Base-by-base conservation (phyloP, 179 eudicot species). In the Actinidia polygama region DNA sequence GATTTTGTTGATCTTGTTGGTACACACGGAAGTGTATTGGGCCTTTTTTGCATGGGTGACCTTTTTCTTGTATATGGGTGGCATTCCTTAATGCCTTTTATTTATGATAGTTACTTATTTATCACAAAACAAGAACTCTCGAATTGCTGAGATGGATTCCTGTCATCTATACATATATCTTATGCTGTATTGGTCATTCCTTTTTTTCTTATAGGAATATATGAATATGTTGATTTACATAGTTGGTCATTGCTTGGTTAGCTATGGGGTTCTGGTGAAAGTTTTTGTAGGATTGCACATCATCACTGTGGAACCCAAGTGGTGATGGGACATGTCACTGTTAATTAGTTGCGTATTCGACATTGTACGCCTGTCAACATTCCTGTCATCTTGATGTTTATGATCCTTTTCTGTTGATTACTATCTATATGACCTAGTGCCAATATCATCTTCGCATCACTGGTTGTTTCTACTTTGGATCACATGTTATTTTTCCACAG, bases 121-220 rank as follows among this genome's bases (percentile, higher is more conserved):
- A n/a, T n/a, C n/a, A n/a, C n/a, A n/a, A n/a, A n/a, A n/a, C n/a
- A n/a, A n/a, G n/a, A n/a, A n/a, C n/a, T n/a, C n/a, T n/a, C n/a
- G n/a, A n/a, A n/a, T n/a, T n/a, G n/a, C n/a, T n/a, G n/a, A n/a
- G n/a, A n/a, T n/a, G n/a, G n/a, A n/a, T n/a, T n/a, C n/a, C n/a
- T n/a, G n/a, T n/a, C n/a, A n/a, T n/a, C n/a, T n/a, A n/a, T n/a
- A n/a, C n/a, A n/a, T n/a, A n/a, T n/a, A n/a, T n/a, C n/a, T n/a
- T n/a, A n/a, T n/a, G n/a, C n/a, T n/a, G n/a, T n/a, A n/a, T 68
- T 68, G 49, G 73, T 6, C 15, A 49, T 68, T 30, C 73, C 73
- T 14, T 30, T n/a, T 36, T 36, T 68, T 68, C 40, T 30, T 12
- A 49, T 6, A 72, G 24, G 12, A 18, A 46, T n/a, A n/a, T n/a